Evolutionary conservation across 2,329 filamentous ascomycete species (phyloP).

Genomic region (Plenodomus tracheiphilus): DNA sequence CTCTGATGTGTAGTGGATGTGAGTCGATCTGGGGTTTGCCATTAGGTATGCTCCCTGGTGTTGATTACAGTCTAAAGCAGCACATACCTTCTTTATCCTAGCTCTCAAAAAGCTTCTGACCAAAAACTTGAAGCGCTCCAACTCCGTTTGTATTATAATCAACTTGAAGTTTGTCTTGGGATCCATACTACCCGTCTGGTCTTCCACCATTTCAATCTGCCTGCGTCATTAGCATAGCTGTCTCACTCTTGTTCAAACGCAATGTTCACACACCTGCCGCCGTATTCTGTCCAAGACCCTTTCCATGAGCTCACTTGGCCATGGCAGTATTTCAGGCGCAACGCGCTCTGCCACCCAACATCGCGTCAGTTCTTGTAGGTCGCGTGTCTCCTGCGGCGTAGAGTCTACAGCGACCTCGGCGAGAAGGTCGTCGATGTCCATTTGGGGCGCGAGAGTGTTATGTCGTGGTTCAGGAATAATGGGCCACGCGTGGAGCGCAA

Average conservation of each 20-base stretch:
- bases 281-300: conserved; percentile 67
- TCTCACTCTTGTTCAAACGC: neutral
- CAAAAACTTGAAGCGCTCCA: conserved; percentile 91
- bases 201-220: conserved; percentile 55
- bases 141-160: conserved; percentile 94
- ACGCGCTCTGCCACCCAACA: conserved; percentile 92
- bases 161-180: conserved; percentile 89
- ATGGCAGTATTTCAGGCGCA: conserved; percentile 85
- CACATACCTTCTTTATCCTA: conserved; percentile 89
- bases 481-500: neutral
- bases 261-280: conserved; percentile 36
- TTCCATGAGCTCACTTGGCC: conserved; percentile 75
- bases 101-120: conserved; percentile 80
- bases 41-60: no score
- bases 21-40: conserved; percentile 68
- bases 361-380: conserved; percentile 86
- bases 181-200: conserved; percentile 80
- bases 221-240: conserved; percentile 24
- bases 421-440: conserved; percentile 58
- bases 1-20: conserved; percentile 74
- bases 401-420: conserved; percentile 52
- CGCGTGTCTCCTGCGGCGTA: conserved; percentile 63
- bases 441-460: conserved; percentile 11
- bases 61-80: no score
- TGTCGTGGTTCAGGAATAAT: neutral